A percentile compares a stretch with the other conserved stretches of the same genome.
These are phyloP conservation scores for Beta corolliflora DNA, from an alignment of 179 eudicot species.

Conservation along the genomic window DNA sequence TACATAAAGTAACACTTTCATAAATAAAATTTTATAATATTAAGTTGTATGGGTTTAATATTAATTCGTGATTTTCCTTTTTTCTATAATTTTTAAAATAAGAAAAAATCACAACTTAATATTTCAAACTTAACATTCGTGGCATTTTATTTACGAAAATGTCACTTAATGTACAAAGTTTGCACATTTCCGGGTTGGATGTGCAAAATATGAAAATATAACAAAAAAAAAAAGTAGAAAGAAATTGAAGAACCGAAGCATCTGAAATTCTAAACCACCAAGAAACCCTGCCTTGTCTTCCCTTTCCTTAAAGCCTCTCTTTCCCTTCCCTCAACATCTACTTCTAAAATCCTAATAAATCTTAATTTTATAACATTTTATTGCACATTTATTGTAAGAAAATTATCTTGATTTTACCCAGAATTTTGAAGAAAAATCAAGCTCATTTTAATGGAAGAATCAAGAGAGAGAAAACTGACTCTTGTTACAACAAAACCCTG, in stretches of 20 bases:
- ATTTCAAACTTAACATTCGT: too few relatives aligned
- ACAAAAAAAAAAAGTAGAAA: not conserved
- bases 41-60: too few relatives aligned
- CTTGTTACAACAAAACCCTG: constrained; percentile 67
- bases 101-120: too few relatives aligned
- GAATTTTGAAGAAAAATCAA: not conserved
- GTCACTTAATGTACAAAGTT: too few relatives aligned
- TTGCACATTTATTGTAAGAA: too few relatives aligned
- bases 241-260: not conserved
- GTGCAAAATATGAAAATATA: not conserved
- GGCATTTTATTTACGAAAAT: too few relatives aligned
- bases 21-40: too few relatives aligned
- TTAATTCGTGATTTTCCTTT: too few relatives aligned
- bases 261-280: not conserved
- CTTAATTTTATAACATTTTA: not conserved
- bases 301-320: not conserved
- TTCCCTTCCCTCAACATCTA: not conserved
- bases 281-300: not conserved
- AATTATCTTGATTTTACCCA: too few relatives aligned
- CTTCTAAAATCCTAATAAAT: not conserved
- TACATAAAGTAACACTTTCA: too few relatives aligned
- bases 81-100: too few relatives aligned
- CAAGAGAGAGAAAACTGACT: constrained; percentile 35
- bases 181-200: too few relatives aligned
- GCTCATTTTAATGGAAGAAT: constrained; percentile 32